Base-by-base conservation (phyloP, 2,329 filamentous ascomycete species). In the Geosmithia morbida region DNA sequence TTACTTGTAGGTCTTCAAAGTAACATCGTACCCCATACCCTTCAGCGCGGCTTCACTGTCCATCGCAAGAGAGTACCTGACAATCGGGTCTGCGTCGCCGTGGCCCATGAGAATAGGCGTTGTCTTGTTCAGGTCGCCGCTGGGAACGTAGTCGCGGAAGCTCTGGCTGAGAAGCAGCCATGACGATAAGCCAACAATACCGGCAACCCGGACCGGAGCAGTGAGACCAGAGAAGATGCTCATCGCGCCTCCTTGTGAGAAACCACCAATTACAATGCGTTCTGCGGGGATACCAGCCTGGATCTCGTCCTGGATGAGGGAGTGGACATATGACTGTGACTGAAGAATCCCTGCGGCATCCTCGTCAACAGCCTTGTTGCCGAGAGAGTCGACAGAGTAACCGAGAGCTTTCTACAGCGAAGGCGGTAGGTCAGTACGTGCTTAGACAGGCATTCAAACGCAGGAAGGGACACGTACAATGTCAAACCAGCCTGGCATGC, bases 41-140 rank as follows among this genome's bases (percentile, higher is more conserved):
- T 78, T 81, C 46, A 97, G 66, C 49, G 73, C 61, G 41, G 86
- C 72, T 2, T 75, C 77, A 20, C 85, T 87, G 63, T 71, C 61
- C 60, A 77, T 66, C 14, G 86, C 90, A 63, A 85, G 83, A 48
- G 74, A 66, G 42, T 80, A 75, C 54, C 71, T 74, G 8, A 96
- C 85, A 2, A 95, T 68, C 14, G 73, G 73, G 62, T 98, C 90
- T 1, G 66, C 66, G 51, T 81, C 75, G n/a, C 92, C 92, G 56
- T 97, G 92, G 13, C 77, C 87, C 81, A 96, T 84, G 64, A 92
- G 86, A 52, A 97, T 80, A 1, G 85, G 85, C 1, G 87, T 95
- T 41, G 83, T 71, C 63, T 81, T 78, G 54, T 75, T 70, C 49
- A 51, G 43, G 69, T 72, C 67, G 7, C 52, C 55, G 14, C 64